These are phyloP conservation scores for Pichia inconspicua DNA, from an alignment of 1,139 yeast genomes.

Conservation along the genomic window DNA sequence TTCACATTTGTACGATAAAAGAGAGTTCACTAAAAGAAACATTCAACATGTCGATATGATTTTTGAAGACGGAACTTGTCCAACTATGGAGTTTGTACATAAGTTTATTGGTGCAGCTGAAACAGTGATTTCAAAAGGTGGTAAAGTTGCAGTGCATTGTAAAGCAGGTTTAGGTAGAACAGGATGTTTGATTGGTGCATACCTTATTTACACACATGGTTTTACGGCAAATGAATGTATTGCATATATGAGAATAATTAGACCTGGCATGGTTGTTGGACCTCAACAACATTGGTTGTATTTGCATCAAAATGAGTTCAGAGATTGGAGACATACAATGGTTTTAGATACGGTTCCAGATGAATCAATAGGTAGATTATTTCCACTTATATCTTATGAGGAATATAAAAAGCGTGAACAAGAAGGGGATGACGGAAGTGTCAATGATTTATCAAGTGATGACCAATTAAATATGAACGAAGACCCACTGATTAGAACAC, in stretches of 20 bases:
- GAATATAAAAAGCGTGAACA: conserved; percentile 41
- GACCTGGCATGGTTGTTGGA: conserved; percentile 99
- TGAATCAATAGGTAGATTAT: conserved; percentile 66
- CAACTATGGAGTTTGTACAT: conserved; percentile 85
- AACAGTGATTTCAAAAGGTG: conserved; percentile 73
- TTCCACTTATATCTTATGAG: conserved; percentile 58
- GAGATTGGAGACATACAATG: conserved; percentile 96
- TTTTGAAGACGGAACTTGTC: conserved; percentile 97
- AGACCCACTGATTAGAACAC: conserved; percentile 49
- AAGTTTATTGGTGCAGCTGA: conserved; percentile 94
- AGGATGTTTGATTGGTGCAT: conserved; percentile 96
- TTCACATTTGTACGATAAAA: conserved; percentile 80
- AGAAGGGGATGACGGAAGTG: conserved; percentile 27
- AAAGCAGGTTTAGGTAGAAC: conserved; percentile 98
- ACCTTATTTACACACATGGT: conserved; percentile 89
- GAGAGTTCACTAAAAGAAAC: conserved; percentile 73
- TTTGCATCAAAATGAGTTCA: conserved; percentile 87
- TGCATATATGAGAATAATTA: conserved; percentile 88
- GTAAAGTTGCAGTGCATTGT: conserved; percentile 95
- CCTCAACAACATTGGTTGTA: conserved; percentile 99
- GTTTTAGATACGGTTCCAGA: conserved; percentile 67
- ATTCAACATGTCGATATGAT: conserved; percentile 91
- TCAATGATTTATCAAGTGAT: conserved; percentile 24
- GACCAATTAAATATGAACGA: conserved; percentile 17
- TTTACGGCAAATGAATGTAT: conserved; percentile 96